Evolutionary conservation across 345 rosid genomes (phyloP).

Genomic region (Populus euphratica): DNA sequence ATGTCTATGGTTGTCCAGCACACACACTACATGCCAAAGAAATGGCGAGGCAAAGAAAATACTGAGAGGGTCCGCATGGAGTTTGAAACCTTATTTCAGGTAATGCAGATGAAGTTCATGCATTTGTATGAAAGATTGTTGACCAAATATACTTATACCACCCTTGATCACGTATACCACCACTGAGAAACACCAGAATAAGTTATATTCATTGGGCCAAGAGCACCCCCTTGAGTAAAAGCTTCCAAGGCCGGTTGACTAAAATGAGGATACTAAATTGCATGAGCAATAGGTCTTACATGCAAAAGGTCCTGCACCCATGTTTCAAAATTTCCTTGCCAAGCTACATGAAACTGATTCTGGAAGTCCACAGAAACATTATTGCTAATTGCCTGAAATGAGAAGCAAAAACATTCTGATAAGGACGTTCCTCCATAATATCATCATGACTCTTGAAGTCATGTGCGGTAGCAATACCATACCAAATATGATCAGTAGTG

Average conservation of each 20-base stretch:
- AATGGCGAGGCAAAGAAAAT: constrained; percentile 91
- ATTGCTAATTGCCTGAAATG: background rate
- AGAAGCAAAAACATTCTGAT: constrained; percentile 8
- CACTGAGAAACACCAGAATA: constrained; percentile 18
- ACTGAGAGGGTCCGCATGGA: constrained; percentile 71
- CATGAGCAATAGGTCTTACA: too few species aligned
- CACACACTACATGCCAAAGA: constrained; percentile 95
- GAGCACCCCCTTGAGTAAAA: constrained; percentile 6
- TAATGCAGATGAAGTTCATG: constrained; percentile 21
- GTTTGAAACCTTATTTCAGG: constrained; percentile 95
- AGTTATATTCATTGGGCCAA: constrained; percentile 7
- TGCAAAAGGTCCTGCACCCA: too few species aligned
- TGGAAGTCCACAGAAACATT: background rate
- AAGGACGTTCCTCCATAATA: background rate
- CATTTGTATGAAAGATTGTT: background rate
- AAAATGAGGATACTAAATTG: background rate
- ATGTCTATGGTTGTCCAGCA: constrained; percentile 87
- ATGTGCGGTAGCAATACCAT: background rate
- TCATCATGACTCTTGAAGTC: constrained; percentile 10
- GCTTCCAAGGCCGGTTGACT: constrained; percentile 1
- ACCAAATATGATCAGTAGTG: background rate
- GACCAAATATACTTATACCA: background rate
- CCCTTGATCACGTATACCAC: background rate
- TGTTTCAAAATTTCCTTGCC: too few species aligned
- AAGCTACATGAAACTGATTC: too few species aligned